A percentile compares a stretch with the other conserved stretches of the same genome.
Conservation (phyloP, 1,284 basidiomycete species). For the Cutaneotrichosporon curvatum region DNA sequence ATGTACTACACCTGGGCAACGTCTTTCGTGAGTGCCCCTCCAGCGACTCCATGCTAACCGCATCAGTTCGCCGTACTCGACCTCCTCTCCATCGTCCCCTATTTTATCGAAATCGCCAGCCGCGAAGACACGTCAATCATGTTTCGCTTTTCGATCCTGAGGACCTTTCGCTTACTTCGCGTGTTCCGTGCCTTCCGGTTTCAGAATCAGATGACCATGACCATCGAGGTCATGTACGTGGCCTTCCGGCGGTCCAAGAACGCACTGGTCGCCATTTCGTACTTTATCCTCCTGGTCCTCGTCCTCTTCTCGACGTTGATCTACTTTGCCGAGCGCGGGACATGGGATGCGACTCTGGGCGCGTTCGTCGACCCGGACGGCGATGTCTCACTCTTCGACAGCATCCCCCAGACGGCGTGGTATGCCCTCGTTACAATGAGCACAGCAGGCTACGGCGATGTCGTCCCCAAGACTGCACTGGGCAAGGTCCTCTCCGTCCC, state of each 20-base stretch:
- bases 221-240: constrained; percentile 87
- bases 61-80: constrained; percentile 66
- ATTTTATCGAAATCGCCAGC: constrained; percentile 75
- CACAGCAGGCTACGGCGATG: constrained; percentile 59
- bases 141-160: constrained; percentile 74
- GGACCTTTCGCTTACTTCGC: constrained; percentile 70
- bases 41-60: no score
- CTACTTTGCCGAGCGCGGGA: constrained; percentile 79
- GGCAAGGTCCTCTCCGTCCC: constrained; percentile 76
- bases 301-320: constrained; percentile 78
- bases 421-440: constrained; percentile 53
- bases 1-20: constrained; percentile 46
- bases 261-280: constrained; percentile 72
- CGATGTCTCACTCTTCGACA: constrained; percentile 54
- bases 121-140: constrained; percentile 76
- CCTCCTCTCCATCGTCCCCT: constrained; percentile 72
- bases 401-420: constrained; percentile 71
- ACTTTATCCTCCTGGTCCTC: constrained; percentile 80
- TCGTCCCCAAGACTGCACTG: constrained; percentile 71
- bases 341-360: constrained; percentile 70
- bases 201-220: constrained; percentile 57
- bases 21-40: constrained; percentile 49
- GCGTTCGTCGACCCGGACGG: constrained; percentile 77
- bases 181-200: constrained; percentile 82
- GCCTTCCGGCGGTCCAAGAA: constrained; percentile 77